Conservation (phyloP, 108 stramenopile species). For the Cyclotella choctawhatcheeana region DNA sequence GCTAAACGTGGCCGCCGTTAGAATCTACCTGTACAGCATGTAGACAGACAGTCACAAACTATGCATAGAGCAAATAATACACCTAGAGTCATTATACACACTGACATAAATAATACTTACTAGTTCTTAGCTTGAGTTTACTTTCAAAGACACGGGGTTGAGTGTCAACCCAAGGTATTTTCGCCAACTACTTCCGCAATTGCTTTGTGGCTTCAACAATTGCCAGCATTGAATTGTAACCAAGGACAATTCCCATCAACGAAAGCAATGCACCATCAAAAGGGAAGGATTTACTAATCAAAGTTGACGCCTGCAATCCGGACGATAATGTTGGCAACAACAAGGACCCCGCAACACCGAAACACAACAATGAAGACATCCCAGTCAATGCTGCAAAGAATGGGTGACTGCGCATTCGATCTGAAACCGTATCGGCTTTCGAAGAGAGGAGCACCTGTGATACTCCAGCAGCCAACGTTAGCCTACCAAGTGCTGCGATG, state of each 20-base stretch:
- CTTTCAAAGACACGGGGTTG: too few relatives aligned
- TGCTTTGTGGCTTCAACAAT: slow-evolving; percentile 1
- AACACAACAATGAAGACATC: slow-evolving; percentile 19
- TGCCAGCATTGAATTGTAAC: slow-evolving; percentile 19
- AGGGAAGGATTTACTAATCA: slow-evolving; percentile 8
- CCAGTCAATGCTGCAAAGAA: slow-evolving; percentile 37
- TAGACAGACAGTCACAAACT: too few relatives aligned
- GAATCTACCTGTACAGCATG: too few relatives aligned
- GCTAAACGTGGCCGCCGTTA: slow-evolving; percentile 30
- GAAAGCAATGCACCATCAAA: slow-evolving; percentile 16
- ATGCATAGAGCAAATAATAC: neutral
- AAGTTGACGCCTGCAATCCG: neutral
- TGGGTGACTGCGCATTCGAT: slow-evolving; percentile 16
- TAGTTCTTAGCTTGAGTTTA: too few relatives aligned
- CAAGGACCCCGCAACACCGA: slow-evolving; percentile 30
- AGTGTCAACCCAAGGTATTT: neutral
- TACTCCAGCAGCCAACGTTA: slow-evolving; percentile 30
- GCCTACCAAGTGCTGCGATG: slow-evolving; percentile 36
- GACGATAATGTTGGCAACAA: slow-evolving; percentile 9
- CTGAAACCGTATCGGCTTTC: neutral
- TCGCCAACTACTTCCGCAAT: neutral
- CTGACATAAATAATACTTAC: too few relatives aligned
- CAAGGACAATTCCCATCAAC: slow-evolving; percentile 11
- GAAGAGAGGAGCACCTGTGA: slow-evolving; percentile 15
- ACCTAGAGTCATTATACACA: slow-evolving; percentile 9